These are phyloP conservation scores for Talaromyces ruber DNA, from an alignment of 495 filamentous ascomycete species.

Conservation along the genomic window DNA sequence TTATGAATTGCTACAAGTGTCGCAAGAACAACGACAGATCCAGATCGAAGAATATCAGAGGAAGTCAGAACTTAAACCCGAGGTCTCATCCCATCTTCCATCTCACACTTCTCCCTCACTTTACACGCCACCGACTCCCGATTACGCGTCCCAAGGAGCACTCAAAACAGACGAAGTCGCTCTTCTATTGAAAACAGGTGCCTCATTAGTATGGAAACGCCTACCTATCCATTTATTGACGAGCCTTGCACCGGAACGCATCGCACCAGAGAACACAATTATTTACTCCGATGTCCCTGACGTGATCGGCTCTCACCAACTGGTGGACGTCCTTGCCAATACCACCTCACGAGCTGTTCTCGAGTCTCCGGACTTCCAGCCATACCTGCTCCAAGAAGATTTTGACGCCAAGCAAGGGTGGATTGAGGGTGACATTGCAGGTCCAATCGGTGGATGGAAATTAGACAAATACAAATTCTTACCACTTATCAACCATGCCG, in stretches of 20 bases:
- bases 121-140: background rate
- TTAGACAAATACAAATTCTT: slow-evolving; percentile 44
- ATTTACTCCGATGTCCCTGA: slow-evolving; percentile 29
- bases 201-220: slow-evolving; percentile 24
- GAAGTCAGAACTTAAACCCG: background rate
- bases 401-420: background rate
- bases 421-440: background rate
- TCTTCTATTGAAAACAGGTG: slow-evolving; percentile 31
- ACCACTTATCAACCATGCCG: slow-evolving; percentile 33
- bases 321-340: slow-evolving; percentile 27
- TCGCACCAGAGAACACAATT: slow-evolving; percentile 16
- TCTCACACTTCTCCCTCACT: background rate
- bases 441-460: slow-evolving; percentile 9
- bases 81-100: background rate
- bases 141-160: background rate
- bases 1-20: background rate
- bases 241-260: slow-evolving; percentile 15
- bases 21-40: background rate
- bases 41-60: background rate
- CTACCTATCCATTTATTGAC: slow-evolving; percentile 24
- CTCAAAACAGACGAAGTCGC: slow-evolving; percentile 17
- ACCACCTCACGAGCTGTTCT: slow-evolving; percentile 16
- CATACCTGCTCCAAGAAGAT: background rate
- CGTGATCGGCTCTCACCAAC: slow-evolving; percentile 20
- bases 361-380: background rate